Evolutionary conservation across 2,329 filamentous ascomycete species (phyloP), one percentile per base, ranked within the genome.

Genomic region (Knufia fluminis): DNA sequence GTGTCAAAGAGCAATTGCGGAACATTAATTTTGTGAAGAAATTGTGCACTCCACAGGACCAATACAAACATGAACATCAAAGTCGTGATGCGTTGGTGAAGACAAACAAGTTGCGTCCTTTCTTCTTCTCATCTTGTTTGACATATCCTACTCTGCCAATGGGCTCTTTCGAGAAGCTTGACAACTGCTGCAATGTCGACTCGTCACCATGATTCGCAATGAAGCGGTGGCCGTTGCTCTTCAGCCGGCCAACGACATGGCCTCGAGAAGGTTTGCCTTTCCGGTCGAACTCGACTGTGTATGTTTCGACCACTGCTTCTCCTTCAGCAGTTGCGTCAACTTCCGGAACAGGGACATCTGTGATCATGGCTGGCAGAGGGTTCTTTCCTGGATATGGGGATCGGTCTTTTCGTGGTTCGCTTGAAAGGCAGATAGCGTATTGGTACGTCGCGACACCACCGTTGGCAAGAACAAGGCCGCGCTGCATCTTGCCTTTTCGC

Each of bases 361-460:
- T 64, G 1, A 73, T 54, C n/a, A 61, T 41, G n/a, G 64, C 62
- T 2, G 72, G 69, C 6, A 80, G 61, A 1, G 71, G 68, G 36
- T 73, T 71, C 20, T 64, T 55, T 3, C 62, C 54, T 2, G 77
- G 76, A 61, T 81, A 81, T 1, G 59, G 51, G 2, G 57, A 54
- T 1, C 62, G 63, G 6, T 67, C 62, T 28, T 52, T 59, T 41
- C 60, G 59, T 7, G 76, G 73, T 8, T 63, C 55, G 0, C 65
- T 70, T 0, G 78, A 81, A 1, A 85, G 64, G 41, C 78, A 74
- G 0, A 85, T 58, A 2, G 74, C 79, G 58, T 84, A 75, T 59
- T 85, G 79, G 59, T 84, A 81, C 0, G 78, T 81, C n/a, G 82
- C 54, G 24, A 79, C 70, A 0, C 82, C 82, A 0, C 82, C 81